Base-by-base conservation (phyloP, 768 basidiomycete genomes). In the Dendrothele bispora region DNA sequence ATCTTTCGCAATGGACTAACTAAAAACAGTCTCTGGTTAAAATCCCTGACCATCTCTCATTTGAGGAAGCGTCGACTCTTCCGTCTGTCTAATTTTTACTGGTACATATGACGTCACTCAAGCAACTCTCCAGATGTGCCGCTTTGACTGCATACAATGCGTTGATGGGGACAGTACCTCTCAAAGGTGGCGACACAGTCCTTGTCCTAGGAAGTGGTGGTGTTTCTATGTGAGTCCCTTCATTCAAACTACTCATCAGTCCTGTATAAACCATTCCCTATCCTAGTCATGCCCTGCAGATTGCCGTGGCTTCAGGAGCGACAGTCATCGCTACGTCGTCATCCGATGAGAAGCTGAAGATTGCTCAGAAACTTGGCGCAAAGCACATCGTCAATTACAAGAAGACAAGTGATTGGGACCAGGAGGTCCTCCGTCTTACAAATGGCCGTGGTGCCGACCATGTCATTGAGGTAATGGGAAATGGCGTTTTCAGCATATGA, bases 271-370 rank as follows among this genome's bases (percentile, higher is more conserved):
- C 24, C 43, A 36, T n/a, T 1, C 61, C 60, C 7, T 59, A 54
- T 14, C 53, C 5, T 36, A 77, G 80, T 32, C 83, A 79, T 54
- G 83, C 70, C 3, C 64, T 78, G 3, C 81, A 86, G 61, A 63
- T 88, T 37, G 83, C 84, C 2, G 72, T 82, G 35, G 78, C 80
- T 2, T 71, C 79, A 7, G 84, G 84, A 28, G 84, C 83, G 2
- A 75, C 64, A 1, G 83, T 85, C 48, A 84, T 88, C 53, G 72
- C 74, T 22, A 87, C 84, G 0, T 86, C 84, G 1, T 85, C 83
- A 1, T 82, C 81, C 0, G 82, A 86, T 54, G 71, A 74, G 39
- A 88, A 88, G 55, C 69, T 85, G 14, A 69, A 75, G 50, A 52
- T 75, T 24, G 82, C 73, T 7, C 63, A 68, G 37, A 71, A 71